These are phyloP conservation scores for Isoetes engelmannii DNA, from an alignment of 83 land plant species.

Conservation along the genomic window DNA sequence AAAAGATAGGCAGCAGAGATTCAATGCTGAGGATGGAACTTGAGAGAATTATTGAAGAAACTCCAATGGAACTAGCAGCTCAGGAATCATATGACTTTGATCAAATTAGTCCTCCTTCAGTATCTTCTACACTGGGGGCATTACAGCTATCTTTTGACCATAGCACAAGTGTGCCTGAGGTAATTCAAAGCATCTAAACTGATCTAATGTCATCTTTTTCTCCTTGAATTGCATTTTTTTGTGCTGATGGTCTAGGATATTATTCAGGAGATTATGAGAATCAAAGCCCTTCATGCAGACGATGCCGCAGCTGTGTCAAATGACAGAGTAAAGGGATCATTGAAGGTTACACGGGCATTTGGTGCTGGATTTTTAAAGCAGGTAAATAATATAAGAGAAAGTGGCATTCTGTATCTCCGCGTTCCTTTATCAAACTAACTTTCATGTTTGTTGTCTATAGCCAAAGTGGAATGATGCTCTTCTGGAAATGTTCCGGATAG, in stretches of 20 bases:
- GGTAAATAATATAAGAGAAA: neutral
- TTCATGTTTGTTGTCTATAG: neutral
- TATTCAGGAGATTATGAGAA: constrained; percentile 13
- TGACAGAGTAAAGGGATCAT: constrained; percentile 4
- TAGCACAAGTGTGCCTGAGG: constrained; percentile 1
- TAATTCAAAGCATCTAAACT: neutral
- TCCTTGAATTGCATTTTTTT: neutral
- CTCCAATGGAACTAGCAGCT: constrained; percentile 7
- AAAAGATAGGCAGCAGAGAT: too few species aligned
- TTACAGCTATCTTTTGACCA: constrained; percentile 5
- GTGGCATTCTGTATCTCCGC: too few species aligned
- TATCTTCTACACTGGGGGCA: constrained; percentile 5
- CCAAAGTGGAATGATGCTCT: constrained; percentile 11
- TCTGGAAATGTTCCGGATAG: constrained; percentile 1
- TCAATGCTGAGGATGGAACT: neutral
- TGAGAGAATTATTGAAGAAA: neutral
- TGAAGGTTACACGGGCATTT: constrained; percentile 4
- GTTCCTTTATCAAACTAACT: too few species aligned
- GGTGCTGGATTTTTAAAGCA: constrained; percentile 8
- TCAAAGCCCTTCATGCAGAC: neutral
- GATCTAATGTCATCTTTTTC: neutral
- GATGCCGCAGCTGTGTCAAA: neutral
- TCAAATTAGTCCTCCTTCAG: neutral
- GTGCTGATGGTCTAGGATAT: constrained; percentile 19
- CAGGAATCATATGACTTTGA: neutral